Base-by-base conservation (phyloP, 768 basidiomycete genomes). In the Lanmaoa pseudosensibilis region DNA sequence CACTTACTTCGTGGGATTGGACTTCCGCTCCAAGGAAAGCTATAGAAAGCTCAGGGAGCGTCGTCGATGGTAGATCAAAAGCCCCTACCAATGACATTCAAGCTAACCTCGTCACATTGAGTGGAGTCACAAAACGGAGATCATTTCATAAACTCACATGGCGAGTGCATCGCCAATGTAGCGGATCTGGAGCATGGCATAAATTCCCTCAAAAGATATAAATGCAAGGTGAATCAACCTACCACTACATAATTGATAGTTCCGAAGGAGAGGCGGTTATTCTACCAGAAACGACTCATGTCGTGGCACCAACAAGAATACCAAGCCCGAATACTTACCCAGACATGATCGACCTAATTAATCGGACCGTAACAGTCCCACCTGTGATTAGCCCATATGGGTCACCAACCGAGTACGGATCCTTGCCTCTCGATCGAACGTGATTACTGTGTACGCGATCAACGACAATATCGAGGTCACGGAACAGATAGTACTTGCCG, bases 91-190 rank as follows among this genome's bases (percentile, higher is more conserved):
- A 57, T 37, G 32, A 59, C 27, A 32, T 56, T 58, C 54, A 65
- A 37, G 34, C 65, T 66, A 32, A 9, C 39, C 3, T 0, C 6
- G n/a, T n/a, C n/a, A n/a, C 1, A 21, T 47, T 55, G 3, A 50
- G 44, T 46, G 10, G 5, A 15, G 8, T 46, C 25, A 16, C 2
- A 6, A 43, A 30, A 51, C 6, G 16, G 11, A 5, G 2, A 36
- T 27, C 5, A 7, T 13, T 23, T 6, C 9, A 30, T 13, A 19
- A 16, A 48, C 66, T 58, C 30, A 67, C 66, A 63, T 60, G 21
- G 49, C 53, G 27, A 68, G 23, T 3, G 34, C 52, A 34, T 68
- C 52, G n/a, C 65, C 66, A 2, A 68, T 50, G 16, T 65, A 67
- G 9, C 66, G 66, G n/a, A 67, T 66, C 65, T 68, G 27, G n/a